phyloP scores from a whole-genome alignment of 2,329 filamentous ascomycete species.

The Sporothrix protearum region DNA sequence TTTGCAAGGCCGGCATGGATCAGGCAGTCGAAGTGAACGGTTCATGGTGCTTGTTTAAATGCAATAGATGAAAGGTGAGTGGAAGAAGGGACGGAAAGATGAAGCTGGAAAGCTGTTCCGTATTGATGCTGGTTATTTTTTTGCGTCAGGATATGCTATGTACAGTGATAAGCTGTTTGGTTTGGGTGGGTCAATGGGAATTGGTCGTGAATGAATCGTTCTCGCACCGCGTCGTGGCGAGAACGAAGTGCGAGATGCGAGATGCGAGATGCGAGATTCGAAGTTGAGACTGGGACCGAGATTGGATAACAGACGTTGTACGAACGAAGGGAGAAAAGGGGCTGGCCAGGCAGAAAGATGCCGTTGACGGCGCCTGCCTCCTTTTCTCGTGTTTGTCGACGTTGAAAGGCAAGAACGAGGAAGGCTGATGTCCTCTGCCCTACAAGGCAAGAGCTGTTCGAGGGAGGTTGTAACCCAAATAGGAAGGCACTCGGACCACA shows the following conservation, averaged over 20 bases:
- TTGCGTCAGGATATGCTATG: background rate
- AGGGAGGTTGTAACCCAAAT: background rate
- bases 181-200: background rate
- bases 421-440: background rate
- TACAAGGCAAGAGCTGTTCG: background rate
- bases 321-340: background rate
- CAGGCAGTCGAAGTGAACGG: too few relatives aligned
- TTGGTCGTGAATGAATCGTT: background rate
- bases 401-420: background rate
- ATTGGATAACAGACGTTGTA: background rate
- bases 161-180: background rate
- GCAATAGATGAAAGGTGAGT: too few relatives aligned
- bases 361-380: background rate
- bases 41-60: too few relatives aligned
- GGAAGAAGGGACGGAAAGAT: background rate
- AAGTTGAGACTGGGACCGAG: background rate
- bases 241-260: too few relatives aligned
- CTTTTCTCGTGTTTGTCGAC: background rate
- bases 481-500: constrained; percentile 16
- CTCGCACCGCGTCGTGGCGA: background rate
- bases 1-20: background rate
- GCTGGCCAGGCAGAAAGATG: background rate
- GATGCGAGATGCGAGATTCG: background rate
- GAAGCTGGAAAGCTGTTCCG: background rate
- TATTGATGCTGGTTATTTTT: background rate